Evolutionary conservation across 768 basidiomycete species (phyloP), one percentile per base, ranked within the genome.

Genomic region (Rhodosporidiobolus sp.): DNA sequence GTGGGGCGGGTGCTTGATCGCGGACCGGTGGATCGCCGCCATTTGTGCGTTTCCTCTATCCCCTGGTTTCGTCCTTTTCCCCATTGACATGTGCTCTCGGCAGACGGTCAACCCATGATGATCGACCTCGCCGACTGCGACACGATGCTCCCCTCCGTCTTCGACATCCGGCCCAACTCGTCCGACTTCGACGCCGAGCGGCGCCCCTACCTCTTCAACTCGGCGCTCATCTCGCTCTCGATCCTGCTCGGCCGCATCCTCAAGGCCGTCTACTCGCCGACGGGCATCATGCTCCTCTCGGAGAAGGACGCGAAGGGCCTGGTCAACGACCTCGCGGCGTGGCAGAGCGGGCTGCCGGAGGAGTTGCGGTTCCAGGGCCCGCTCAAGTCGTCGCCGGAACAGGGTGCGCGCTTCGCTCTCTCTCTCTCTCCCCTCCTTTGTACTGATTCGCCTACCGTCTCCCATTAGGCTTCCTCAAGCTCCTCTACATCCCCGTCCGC

Each of bases 71-170:
- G n/a, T 4, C 11, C 34, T 12, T 1, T 30, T 19, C 3, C 17
- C n/a, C 16, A 52, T 46, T 60, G 22, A 59, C 54, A n/a, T 19
- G 6, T 48, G 1, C n/a, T 24, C 20, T 14, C 24, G 22, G 34
- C 35, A 30, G 88, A 93, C 77, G 95, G 95, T 0, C 91, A 93
- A 76, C 95, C 95, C 5, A 90, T 88, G 80, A 91, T 95, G 90
- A 95, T 99, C 73, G 94, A 97, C 80, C 87, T 98, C 4, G 88
- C 90, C 76, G 96, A 99, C 81, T 99, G 96, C 81, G 95, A 99
- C 81, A 90, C 91, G 8, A 88, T 94, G 65, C 84, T 96, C 46
- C 94, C 94, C 1, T 92, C 92, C 16, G 91, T 91, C 4, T 93
- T 91, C 55, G 89, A 92, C 77, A 80, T 82, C 65, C 70, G 79